Conservation (phyloP, 2,329 filamentous ascomycete species). For the Drechslerella coelobrocha region DNA sequence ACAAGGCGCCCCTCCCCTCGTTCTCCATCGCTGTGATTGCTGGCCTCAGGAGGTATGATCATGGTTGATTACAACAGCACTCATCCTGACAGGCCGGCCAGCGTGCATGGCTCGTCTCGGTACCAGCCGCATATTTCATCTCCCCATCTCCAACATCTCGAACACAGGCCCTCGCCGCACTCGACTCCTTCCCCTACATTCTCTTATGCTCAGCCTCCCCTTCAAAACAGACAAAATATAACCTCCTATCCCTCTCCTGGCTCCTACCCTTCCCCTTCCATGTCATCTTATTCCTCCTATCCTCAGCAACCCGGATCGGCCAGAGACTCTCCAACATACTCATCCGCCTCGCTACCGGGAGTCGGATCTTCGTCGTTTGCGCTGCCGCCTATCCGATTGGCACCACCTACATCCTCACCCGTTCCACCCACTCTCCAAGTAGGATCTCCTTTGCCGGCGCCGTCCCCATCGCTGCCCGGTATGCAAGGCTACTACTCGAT, state of each 20-base stretch:
- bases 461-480: slow-evolving; percentile 59
- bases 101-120: slow-evolving; percentile 53
- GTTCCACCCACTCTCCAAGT: slow-evolving; percentile 59
- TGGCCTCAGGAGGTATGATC: slow-evolving; percentile 54
- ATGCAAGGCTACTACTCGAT: slow-evolving; percentile 64
- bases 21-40: slow-evolving; percentile 31
- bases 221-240: slow-evolving; percentile 53
- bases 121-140: slow-evolving; percentile 52
- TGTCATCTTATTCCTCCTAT: slow-evolving; percentile 63
- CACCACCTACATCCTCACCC: slow-evolving; percentile 59
- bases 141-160: slow-evolving; percentile 54
- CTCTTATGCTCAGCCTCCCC: slow-evolving; percentile 54
- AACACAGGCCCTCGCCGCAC: slow-evolving; percentile 54
- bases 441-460: slow-evolving; percentile 64
- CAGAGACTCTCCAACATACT: slow-evolving; percentile 58
- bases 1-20: not conserved
- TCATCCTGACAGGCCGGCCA: slow-evolving; percentile 52
- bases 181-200: slow-evolving; percentile 55
- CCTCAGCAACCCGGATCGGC: slow-evolving; percentile 55
- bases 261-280: slow-evolving; percentile 63
- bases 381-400: slow-evolving; percentile 62
- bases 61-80: slow-evolving; percentile 55
- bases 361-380: slow-evolving; percentile 61
- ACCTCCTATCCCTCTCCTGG: slow-evolving; percentile 61
- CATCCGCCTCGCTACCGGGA: slow-evolving; percentile 61